A percentile compares a stretch with the other conserved stretches of the same genome.
Conservation (phyloP, 164 flowering plant species). For the Magnolia officinalis region DNA sequence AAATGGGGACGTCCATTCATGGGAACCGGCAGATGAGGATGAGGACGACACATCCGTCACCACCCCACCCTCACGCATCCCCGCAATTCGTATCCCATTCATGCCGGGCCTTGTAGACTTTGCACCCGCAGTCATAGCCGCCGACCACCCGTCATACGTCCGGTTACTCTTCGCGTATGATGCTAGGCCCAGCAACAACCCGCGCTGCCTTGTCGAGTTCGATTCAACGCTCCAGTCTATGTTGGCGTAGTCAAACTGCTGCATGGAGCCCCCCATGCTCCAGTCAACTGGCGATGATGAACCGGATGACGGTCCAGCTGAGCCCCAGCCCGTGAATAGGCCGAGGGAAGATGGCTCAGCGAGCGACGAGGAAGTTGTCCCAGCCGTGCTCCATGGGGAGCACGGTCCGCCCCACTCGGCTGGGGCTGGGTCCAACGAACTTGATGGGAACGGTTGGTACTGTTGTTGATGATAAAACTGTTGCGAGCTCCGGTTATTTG, state of each 20-base stretch:
- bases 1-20: conserved; percentile 75
- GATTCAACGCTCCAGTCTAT: conserved; percentile 73
- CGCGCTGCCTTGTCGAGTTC: conserved; percentile 26
- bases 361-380: conserved; percentile 24
- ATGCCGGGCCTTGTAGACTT: background rate
- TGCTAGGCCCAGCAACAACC: conserved; percentile 35
- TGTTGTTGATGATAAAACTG: conserved; percentile 44
- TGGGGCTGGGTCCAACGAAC: conserved; percentile 27
- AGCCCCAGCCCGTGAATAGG: conserved; percentile 53
- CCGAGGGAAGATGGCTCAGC: conserved; percentile 63
- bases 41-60: conserved; percentile 11
- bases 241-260: conserved; percentile 54
- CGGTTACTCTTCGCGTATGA: conserved; percentile 27
- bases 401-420: conserved; percentile 21
- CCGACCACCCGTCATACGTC: conserved; percentile 29
- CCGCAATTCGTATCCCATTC: conserved; percentile 25
- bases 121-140: conserved; percentile 7
- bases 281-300: conserved; percentile 57
- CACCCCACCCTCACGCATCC: conserved; percentile 44
- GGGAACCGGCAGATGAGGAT: conserved; percentile 32
- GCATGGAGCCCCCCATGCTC: conserved; percentile 39
- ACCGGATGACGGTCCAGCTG: conserved; percentile 40
- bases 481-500: conserved; percentile 27
- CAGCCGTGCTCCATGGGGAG: conserved; percentile 31
- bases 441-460: conserved; percentile 23